Evolutionary conservation across 306 rosid species (phyloP).

Genomic region (Mimosa pudica): DNA sequence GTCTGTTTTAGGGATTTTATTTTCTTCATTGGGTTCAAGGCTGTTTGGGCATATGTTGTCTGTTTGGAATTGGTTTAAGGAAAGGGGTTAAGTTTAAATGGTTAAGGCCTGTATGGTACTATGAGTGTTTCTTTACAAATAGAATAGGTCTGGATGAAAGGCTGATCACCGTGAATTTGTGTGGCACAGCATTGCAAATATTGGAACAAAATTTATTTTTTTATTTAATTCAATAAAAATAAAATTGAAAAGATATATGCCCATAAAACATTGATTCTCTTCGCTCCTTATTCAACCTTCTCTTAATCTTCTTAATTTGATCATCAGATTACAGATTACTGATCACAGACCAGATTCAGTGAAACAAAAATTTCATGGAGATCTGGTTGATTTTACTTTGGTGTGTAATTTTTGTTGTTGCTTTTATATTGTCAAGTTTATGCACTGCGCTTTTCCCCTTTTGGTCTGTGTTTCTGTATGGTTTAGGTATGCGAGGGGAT

Average conservation of each 20-base stretch:
- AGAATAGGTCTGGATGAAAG: not conserved
- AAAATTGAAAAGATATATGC: not conserved
- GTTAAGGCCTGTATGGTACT: not conserved
- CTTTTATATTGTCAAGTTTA: not conserved
- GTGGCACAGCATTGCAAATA: not conserved
- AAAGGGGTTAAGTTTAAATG: no score
- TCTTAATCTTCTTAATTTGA: no score
- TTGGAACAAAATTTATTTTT: not conserved
- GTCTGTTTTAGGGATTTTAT: not conserved
- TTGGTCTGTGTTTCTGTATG: not conserved
- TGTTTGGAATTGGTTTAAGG: no score
- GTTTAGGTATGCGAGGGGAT: slow-evolving; percentile 4
- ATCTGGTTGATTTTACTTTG: not conserved
- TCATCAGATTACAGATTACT: not conserved
- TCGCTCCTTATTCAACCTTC: not conserved
- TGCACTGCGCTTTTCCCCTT: not conserved
- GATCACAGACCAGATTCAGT: not conserved
- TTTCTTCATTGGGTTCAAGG: no score
- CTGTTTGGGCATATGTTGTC: no score
- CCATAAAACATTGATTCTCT: not conserved
- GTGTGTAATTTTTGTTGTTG: slow-evolving; percentile 7
- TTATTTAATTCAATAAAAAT: no score
- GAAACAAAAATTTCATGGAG: not conserved
- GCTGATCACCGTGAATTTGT: not conserved
- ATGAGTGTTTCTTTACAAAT: no score